phyloP scores from a whole-genome alignment of 179 eudicot genomes.

The Silene coronaria region DNA sequence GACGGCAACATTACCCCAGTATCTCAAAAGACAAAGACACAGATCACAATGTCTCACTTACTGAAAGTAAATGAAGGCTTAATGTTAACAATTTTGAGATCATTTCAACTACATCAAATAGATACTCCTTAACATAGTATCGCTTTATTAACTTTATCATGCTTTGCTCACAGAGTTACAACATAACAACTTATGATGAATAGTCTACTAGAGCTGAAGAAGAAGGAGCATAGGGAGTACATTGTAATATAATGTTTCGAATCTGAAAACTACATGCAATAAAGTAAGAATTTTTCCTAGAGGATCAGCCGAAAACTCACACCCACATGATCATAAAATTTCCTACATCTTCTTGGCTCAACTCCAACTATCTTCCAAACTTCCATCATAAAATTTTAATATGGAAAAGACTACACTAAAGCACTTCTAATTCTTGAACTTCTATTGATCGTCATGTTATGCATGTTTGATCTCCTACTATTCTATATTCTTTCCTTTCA shows the following conservation, averaged over 20 bases:
- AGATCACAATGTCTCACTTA: neutral
- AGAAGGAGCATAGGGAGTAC: neutral
- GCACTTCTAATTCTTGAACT: neutral
- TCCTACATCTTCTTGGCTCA: neutral
- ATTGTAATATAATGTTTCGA: neutral
- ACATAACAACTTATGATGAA: conserved; percentile 1
- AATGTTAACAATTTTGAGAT: neutral
- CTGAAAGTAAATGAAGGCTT: neutral
- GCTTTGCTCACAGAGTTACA: neutral
- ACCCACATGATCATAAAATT: neutral
- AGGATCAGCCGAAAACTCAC: neutral
- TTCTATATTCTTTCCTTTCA: neutral
- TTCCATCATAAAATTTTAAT: neutral
- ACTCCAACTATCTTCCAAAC: neutral
- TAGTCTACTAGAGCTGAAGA: neutral
- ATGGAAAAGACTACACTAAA: neutral
- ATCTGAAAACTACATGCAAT: neutral
- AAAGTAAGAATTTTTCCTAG: neutral
- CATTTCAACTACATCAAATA: neutral
- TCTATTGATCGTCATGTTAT: neutral
- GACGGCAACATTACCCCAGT: neutral
- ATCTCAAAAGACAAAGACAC: neutral
- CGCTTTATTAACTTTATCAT: neutral
- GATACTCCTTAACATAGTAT: neutral
- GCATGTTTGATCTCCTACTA: neutral